phyloP scores from a whole-genome alignment of 2,329 filamentous ascomycete genomes.

The Whalleya microplaca region DNA sequence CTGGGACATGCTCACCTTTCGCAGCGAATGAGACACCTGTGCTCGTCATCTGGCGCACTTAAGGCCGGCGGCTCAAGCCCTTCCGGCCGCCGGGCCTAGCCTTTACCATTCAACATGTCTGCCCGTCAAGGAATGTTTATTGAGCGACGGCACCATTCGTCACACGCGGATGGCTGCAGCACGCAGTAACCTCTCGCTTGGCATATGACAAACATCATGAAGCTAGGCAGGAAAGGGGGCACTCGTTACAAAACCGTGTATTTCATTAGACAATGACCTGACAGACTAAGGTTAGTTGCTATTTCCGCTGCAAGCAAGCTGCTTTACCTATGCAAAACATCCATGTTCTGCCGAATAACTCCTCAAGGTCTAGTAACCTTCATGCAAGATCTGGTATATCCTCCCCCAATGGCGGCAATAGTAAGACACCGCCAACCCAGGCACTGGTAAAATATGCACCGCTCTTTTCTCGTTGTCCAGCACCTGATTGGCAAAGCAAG shows the following conservation, averaged over 20 bases:
- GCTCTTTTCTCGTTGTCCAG: constrained; percentile 13
- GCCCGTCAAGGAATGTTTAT: neutral
- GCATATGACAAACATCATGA: neutral
- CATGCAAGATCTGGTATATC: constrained; percentile 30
- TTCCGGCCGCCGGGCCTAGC: neutral
- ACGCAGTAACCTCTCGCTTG: neutral
- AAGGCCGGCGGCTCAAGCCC: neutral
- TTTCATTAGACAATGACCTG: neutral
- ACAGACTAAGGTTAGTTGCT: neutral
- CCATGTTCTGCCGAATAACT: neutral
- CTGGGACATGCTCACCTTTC: constrained; percentile 5
- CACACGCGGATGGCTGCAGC: neutral
- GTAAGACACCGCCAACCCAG: constrained; percentile 15
- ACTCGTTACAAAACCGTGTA: neutral
- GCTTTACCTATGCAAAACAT: no score
- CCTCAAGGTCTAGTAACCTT: constrained; percentile 28
- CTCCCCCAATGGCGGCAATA: constrained; percentile 16
- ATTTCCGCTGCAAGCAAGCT: neutral
- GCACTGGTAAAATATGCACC: constrained; percentile 5
- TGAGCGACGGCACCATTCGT: neutral
- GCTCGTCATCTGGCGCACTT: neutral
- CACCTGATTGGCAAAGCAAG: constrained; percentile 24
- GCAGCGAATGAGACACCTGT: constrained; percentile 13
- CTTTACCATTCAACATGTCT: no score
- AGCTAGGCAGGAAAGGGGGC: neutral